Base-by-base conservation (phyloP, 2,329 filamentous ascomycete genomes). In the Ophiostoma himal-ulmi region DNA sequence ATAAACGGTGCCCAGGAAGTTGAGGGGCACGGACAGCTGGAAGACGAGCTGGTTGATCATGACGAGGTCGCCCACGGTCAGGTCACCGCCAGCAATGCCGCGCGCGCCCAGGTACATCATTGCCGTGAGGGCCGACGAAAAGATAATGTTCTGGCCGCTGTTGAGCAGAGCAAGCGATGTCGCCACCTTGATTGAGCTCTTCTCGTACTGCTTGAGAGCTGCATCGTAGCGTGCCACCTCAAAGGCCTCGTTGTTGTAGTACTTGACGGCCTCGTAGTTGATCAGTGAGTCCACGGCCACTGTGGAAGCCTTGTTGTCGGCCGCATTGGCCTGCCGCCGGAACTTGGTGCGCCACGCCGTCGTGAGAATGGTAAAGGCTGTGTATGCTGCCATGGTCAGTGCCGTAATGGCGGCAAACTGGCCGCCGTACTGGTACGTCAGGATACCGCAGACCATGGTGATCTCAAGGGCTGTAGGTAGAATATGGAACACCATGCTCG, bases 31-130 rank as follows among this genome's bases (percentile, higher is more conserved):
- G 0, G 93, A 97, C 6, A 99, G 89, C 81, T 99, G 95, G 81
- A 99, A 99, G 71, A 99, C 94, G 22, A 99, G 89, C 82, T 98
- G 95, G 79, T 99, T 99, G 75, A 99, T 93, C 92, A 99, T 96
- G 77, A 99, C 95, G 41, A 99, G 84, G 78, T 99, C 96, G 71
- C 95, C 95, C 17, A 99, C 94, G 0, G 94, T 97, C 76, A 99
- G 81, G 6, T 84, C 82, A 17, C 94, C 94, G 3, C 82, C 84
- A 1, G 92, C 93, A 0, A 99, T 93, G 48, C 96, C 96, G 76
- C 94, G 88, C 34, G 93, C 93, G 6, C 94, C 95, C 71, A 98
- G 86, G 78, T 96, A 98, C 95, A 99, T 99, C 94, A 99, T 99
- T 37, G 87, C 91, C 0, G 95, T 97, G 73, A 99, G 82, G 0